Conservation (phyloP, 2,329 filamentous ascomycete genomes). For the Chrysoporthe puriensis region DNA sequence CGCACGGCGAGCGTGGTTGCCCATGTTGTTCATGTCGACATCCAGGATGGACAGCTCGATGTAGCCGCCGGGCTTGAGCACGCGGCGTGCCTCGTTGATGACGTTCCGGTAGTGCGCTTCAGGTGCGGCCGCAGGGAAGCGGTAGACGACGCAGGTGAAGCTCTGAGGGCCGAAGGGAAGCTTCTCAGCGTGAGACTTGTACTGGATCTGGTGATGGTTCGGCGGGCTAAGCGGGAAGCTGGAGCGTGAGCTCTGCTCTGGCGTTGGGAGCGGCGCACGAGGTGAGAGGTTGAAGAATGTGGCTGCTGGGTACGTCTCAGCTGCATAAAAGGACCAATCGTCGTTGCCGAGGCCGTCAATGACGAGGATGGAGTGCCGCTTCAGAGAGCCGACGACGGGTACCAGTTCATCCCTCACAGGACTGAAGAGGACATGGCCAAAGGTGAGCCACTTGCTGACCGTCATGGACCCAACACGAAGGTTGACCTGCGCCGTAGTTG, state of each 20-base stretch:
- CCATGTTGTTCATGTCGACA: slow-evolving; percentile 82
- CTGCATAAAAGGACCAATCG: slow-evolving; percentile 86
- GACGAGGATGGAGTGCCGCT: slow-evolving; percentile 70
- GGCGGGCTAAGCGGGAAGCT: slow-evolving; percentile 61
- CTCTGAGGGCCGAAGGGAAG: slow-evolving; percentile 78
- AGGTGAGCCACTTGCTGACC: slow-evolving; percentile 85
- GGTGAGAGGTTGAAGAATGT: slow-evolving; percentile 78
- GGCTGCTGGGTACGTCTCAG: slow-evolving; percentile 75
- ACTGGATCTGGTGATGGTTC: slow-evolving; percentile 78
- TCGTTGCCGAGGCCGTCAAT: slow-evolving; percentile 85
- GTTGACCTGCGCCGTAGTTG: slow-evolving; percentile 72
- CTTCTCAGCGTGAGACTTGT: slow-evolving; percentile 62
- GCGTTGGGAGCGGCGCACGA: slow-evolving; percentile 53
- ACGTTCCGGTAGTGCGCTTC: slow-evolving; percentile 72
- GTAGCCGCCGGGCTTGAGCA: slow-evolving; percentile 76
- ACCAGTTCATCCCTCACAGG: slow-evolving; percentile 74
- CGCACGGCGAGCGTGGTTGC: slow-evolving; percentile 68
- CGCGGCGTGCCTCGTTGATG: slow-evolving; percentile 74
- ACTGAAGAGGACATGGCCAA: slow-evolving; percentile 82
- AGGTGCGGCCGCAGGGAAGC: slow-evolving; percentile 73
- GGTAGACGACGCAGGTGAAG: slow-evolving; percentile 76
- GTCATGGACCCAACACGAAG: slow-evolving; percentile 80
- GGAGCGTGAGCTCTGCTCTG: slow-evolving; percentile 45
- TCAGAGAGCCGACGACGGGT: slow-evolving; percentile 52
- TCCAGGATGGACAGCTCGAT: slow-evolving; percentile 81